Evolutionary conservation across 1,284 basidiomycete species (phyloP).

Genomic region (Rhodotorula sp.): DNA sequence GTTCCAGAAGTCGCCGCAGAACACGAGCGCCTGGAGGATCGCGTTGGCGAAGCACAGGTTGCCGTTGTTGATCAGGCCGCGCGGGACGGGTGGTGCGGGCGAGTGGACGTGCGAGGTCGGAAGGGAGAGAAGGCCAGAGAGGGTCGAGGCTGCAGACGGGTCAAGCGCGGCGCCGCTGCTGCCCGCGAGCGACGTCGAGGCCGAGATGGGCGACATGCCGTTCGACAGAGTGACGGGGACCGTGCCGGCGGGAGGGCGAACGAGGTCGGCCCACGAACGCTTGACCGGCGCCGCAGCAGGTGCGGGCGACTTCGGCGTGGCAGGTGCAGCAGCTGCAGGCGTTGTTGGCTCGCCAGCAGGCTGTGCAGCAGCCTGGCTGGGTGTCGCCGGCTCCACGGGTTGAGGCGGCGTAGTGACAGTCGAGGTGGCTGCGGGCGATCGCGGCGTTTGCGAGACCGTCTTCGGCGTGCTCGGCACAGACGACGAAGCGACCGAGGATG

Average conservation of each 20-base stretch:
- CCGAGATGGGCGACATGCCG: constrained; percentile 10
- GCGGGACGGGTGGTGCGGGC: constrained; percentile 28
- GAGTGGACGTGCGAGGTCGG: constrained; percentile 16
- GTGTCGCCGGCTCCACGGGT: neutral
- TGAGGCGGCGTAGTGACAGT: neutral
- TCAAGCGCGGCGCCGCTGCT: neutral
- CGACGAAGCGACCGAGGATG: no score
- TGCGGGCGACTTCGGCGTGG: constrained; percentile 20
- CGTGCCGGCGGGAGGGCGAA: constrained; percentile 23
- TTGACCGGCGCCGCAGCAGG: neutral
- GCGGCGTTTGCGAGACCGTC: neutral
- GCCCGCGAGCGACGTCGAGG: neutral
- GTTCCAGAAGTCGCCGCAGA: constrained; percentile 80
- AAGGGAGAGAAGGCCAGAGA: constrained; percentile 8
- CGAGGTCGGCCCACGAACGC: constrained; percentile 40
- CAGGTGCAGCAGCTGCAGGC: neutral
- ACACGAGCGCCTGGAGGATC: constrained; percentile 84
- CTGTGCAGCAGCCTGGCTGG: neutral
- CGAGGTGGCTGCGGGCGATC: neutral
- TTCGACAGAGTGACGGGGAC: constrained; percentile 1
- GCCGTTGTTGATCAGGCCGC: constrained; percentile 89
- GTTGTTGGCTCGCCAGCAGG: neutral
- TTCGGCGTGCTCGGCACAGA: neutral
- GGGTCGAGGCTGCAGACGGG: neutral
- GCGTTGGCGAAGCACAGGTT: constrained; percentile 99